Conservation (phyloP, 345 rosid species). For the Iberis pinnata region DNA sequence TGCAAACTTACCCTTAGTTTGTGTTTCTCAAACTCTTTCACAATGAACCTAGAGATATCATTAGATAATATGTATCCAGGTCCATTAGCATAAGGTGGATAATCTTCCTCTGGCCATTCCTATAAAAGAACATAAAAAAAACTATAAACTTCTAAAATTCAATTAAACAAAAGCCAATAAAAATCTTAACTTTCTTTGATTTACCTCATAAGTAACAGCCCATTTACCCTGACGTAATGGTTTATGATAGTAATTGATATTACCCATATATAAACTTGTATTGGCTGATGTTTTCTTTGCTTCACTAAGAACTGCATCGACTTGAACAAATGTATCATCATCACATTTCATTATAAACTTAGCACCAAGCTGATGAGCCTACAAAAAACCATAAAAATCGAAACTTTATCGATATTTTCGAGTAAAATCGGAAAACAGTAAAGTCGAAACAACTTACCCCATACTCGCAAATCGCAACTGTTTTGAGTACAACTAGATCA, state of each 20-base stretch:
- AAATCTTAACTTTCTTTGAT: no score
- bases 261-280: constrained; percentile 65
- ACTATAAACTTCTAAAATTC: no score
- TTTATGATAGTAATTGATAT: constrained; percentile 74
- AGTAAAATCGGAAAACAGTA: no score
- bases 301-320: constrained; percentile 58
- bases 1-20: constrained; percentile 64
- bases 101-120: constrained; percentile 95
- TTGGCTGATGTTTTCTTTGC: constrained; percentile 40
- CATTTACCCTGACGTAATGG: constrained; percentile 87
- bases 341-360: constrained; percentile 79
- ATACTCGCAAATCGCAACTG: constrained; percentile 81
- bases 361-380: constrained; percentile 53
- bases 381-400: constrained; percentile 12
- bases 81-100: constrained; percentile 90
- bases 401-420: background rate
- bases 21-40: constrained; percentile 66
- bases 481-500: constrained; percentile 72
- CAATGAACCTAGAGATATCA: constrained; percentile 57
- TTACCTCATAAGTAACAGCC: constrained; percentile 89
- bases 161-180: no score
- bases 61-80: constrained; percentile 76
- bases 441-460: no score
- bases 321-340: constrained; percentile 76
- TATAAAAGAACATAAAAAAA: constrained; percentile 9